phyloP scores from a whole-genome alignment of 305 asterid species.

The Vinca major region DNA sequence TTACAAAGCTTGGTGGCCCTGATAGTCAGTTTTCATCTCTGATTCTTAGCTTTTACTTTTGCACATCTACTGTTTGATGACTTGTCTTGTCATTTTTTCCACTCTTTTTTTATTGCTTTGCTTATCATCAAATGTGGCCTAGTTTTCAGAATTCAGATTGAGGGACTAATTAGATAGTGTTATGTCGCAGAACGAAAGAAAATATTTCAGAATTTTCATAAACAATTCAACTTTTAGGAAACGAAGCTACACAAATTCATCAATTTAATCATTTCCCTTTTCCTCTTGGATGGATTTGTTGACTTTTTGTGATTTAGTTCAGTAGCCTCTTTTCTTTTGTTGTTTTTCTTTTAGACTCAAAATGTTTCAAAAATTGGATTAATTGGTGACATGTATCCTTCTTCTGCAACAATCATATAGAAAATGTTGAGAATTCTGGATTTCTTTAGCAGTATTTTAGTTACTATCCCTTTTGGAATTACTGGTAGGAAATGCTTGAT shows the following conservation, averaged over 20 bases:
- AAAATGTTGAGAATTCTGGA: not conserved
- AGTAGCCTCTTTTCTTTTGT: not conserved
- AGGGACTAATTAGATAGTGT: no score
- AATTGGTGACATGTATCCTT: not conserved
- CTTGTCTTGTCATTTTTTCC: not conserved
- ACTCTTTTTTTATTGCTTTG: not conserved
- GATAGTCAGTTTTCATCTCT: constrained; percentile 42
- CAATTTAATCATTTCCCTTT: not conserved
- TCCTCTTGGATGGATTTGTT: not conserved
- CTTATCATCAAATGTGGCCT: no score
- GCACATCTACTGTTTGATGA: not conserved
- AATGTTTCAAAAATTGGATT: not conserved
- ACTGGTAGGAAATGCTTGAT: not conserved
- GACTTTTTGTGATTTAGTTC: not conserved
- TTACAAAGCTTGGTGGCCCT: constrained; percentile 89
- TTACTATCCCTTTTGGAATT: not conserved
- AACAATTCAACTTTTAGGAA: no score
- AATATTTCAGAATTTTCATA: no score
- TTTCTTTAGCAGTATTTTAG: not conserved
- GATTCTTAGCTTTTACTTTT: not conserved
- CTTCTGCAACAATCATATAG: not conserved
- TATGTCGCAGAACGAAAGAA: no score
- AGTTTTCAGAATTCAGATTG: no score
- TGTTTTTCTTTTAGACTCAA: not conserved
- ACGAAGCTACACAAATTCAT: no score